Percentiles rank a stretch among this genome's conserved stretches.
These are phyloP conservation scores for Rhytidhysteron rufulum DNA, from an alignment of 2,329 filamentous ascomycete genomes.

Conservation along the genomic window DNA sequence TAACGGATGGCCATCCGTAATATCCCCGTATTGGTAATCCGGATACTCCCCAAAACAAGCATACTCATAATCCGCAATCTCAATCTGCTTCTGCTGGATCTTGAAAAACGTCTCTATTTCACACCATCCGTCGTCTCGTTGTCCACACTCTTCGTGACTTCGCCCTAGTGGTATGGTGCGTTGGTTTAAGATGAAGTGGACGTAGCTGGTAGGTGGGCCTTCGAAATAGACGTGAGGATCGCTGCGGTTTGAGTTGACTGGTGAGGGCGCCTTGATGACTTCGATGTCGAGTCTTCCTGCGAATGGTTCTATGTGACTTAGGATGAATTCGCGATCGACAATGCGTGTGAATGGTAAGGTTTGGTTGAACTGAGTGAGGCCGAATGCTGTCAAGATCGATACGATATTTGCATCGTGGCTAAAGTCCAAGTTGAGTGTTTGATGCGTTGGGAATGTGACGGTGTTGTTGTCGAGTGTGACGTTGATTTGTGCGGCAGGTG, in stretches of 20 bases:
- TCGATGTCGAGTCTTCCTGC: constrained; percentile 71
- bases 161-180: constrained; percentile 65
- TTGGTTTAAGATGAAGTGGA: constrained; percentile 73
- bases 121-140: constrained; percentile 71
- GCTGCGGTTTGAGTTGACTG: constrained; percentile 41
- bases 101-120: constrained; percentile 65
- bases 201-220: constrained; percentile 60
- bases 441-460: constrained; percentile 68
- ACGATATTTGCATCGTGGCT: constrained; percentile 73
- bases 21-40: constrained; percentile 44
- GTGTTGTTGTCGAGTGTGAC: constrained; percentile 66
- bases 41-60: constrained; percentile 62
- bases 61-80: constrained; percentile 58
- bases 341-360: constrained; percentile 55
- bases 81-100: constrained; percentile 57
- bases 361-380: constrained; percentile 64
- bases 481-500: constrained; percentile 50
- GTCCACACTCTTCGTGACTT: constrained; percentile 63
- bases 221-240: constrained; percentile 44
- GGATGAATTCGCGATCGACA: constrained; percentile 58
- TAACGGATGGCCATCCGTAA: constrained; percentile 50
- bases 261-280: constrained; percentile 64
- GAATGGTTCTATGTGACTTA: constrained; percentile 68
- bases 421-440: constrained; percentile 73
- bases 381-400: constrained; percentile 67